phyloP scores from a whole-genome alignment of 1,284 basidiomycete species.

The Heterobasidion occidentale region DNA sequence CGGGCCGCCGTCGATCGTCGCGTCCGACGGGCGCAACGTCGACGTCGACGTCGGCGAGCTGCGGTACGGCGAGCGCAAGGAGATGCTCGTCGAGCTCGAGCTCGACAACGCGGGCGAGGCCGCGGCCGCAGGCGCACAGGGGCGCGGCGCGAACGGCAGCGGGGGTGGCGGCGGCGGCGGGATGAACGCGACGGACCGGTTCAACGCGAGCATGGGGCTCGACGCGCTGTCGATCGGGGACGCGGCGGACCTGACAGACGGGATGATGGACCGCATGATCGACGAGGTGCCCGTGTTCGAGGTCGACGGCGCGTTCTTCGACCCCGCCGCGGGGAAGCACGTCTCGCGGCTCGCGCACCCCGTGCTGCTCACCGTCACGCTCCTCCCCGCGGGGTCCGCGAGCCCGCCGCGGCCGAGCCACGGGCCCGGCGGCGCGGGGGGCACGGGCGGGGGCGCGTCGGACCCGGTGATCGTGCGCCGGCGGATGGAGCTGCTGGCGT shows the following conservation, averaged over 20 bases:
- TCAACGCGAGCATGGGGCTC: constrained; percentile 74
- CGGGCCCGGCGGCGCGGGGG: constrained; percentile 21
- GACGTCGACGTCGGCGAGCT: constrained; percentile 94
- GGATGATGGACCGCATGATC: constrained; percentile 86
- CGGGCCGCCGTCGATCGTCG: constrained; percentile 74
- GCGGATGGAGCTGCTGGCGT: constrained; percentile 87
- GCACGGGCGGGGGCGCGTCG: constrained; percentile 27
- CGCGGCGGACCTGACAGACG: constrained; percentile 62
- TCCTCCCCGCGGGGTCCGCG: constrained; percentile 51
- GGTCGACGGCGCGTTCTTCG: constrained; percentile 88
- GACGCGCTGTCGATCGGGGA: constrained; percentile 69
- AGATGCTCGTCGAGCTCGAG: constrained; percentile 92
- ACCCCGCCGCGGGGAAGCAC: constrained; percentile 75
- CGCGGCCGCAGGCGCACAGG: constrained; percentile 9
- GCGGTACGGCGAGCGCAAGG: constrained; percentile 85
- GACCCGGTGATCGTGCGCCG: constrained; percentile 87
- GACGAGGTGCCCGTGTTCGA: constrained; percentile 91
- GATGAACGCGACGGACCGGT: constrained; percentile 71
- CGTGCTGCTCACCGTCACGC: constrained; percentile 81
- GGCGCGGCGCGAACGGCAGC: constrained; percentile 12
- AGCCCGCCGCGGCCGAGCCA: constrained; percentile 28
- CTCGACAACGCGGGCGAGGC: constrained; percentile 66
- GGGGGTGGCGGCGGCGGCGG: constrained; percentile 22
- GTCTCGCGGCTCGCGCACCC: constrained; percentile 83
- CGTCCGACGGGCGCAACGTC: constrained; percentile 84